Base-by-base conservation (phyloP, 345 rosid genomes). In the Jatropha curcas region DNA sequence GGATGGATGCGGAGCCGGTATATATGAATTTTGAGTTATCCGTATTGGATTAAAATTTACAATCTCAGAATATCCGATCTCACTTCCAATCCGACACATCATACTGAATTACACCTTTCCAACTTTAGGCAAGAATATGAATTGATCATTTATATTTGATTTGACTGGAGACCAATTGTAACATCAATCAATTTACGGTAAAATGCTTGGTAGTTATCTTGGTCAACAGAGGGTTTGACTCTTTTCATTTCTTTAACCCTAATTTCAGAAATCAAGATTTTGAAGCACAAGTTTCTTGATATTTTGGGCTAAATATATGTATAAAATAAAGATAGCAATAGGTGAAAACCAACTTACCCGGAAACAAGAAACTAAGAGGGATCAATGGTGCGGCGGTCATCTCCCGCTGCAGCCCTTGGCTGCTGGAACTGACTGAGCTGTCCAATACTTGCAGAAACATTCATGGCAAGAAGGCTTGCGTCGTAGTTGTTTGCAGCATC, bases 341-440 rank as follows among this genome's bases (percentile, higher is more conserved):
- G 1, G 11, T 33, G 2, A 33, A 60, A 19, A 34, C 2, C 2
- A 8, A 65, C 37, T 30, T 30, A 50, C 57, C 60, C 25, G 28
- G 9, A 4, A 56, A 56, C 0, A 22, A 28, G 3, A 1, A 45
- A 41, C 81, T 84, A 91, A 78, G 98, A 94, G 12, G 94, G 96
- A 67, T 90, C 91, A 74, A 94, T 88, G 77, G 89, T 84, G 60
- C 94, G 89, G 72, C 90, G 88, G 58, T 90, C 94, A 9, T 93
- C 97, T 37, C 87, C 90, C 1, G 87, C 85, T 2, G 96, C 97
- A 0, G 96, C 84, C 66, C 97, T 77, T 0, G 90, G 83, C 81
- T 85, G 97, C 84, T 94, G 98, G 60, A 87, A 94, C 88, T 86
- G 97, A 46, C 86, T 84, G 53, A 92, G 87, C 45, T 87, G 98